Conservation (phyloP, 1,139 yeast genomes). For the Kluyveromyces marxianus region DNA sequence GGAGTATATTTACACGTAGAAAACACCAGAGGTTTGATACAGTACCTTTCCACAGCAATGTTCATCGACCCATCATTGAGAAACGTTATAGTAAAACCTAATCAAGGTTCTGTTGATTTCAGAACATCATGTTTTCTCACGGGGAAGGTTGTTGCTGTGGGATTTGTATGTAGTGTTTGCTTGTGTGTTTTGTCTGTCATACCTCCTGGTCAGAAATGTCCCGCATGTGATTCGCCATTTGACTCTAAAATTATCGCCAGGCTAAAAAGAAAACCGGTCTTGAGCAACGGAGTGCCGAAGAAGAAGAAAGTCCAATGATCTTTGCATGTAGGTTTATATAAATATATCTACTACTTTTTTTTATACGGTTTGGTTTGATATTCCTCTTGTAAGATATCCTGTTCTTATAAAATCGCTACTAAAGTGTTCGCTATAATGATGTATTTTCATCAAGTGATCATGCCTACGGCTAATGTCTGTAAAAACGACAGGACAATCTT, state of each 20-base stretch:
- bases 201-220: conserved; percentile 49
- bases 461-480: conserved; percentile 35
- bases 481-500: conserved; percentile 33
- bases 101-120: conserved; percentile 82
- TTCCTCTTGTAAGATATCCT: not conserved
- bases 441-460: conserved; percentile 42
- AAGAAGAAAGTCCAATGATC: conserved; percentile 7
- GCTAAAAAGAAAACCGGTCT: conserved; percentile 36
- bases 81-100: conserved; percentile 68
- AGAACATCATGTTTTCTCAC: conserved; percentile 92
- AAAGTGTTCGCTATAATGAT: conserved; percentile 38
- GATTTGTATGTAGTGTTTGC: conserved; percentile 93
- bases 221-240: conserved; percentile 61
- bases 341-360: not conserved
- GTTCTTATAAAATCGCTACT: conserved; percentile 10
- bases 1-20: conserved; percentile 77
- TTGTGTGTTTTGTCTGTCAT: conserved; percentile 56
- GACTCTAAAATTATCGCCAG: conserved; percentile 51
- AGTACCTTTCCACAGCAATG: conserved; percentile 43
- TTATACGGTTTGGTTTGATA: not conserved
- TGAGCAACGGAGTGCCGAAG: conserved; percentile 16
- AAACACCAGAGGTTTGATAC: conserved; percentile 74
- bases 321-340: not conserved
- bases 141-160: conserved; percentile 82
- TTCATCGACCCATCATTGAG: conserved; percentile 78